Evolutionary conservation across 768 basidiomycete genomes (phyloP).

Genomic region (Steccherinum ochraceum): DNA sequence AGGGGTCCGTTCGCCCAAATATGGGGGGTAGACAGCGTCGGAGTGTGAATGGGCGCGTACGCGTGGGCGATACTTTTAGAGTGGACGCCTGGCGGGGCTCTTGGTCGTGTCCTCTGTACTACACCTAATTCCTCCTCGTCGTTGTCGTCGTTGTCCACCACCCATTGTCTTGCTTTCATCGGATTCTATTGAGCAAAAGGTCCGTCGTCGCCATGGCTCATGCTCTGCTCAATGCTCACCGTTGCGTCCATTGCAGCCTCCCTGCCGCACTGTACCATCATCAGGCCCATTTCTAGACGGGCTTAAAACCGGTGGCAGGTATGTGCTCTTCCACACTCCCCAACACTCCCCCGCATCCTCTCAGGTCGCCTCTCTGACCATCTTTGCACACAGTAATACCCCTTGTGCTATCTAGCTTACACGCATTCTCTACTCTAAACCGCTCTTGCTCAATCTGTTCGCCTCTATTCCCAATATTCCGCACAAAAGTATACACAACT

Average conservation of each 20-base stretch:
- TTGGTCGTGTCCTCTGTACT: slow-evolving; percentile 24
- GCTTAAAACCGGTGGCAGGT: slow-evolving; percentile 72
- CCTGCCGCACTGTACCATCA: slow-evolving; percentile 76
- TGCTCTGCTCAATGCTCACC: slow-evolving; percentile 2
- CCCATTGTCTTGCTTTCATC: slow-evolving; percentile 19
- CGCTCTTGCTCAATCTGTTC: slow-evolving; percentile 44
- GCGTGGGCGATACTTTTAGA: slow-evolving; percentile 20
- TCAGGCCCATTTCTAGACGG: slow-evolving; percentile 57
- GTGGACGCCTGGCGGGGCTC: slow-evolving; percentile 14
- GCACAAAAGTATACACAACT: slow-evolving; percentile 44
- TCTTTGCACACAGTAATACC: slow-evolving; percentile 33
- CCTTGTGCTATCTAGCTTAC: slow-evolving; percentile 59
- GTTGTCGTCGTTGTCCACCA: slow-evolving; percentile 15
- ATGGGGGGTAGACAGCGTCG: not conserved
- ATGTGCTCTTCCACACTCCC: too few relatives aligned
- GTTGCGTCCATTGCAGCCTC: slow-evolving; percentile 32
- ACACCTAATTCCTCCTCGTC: slow-evolving; percentile 23
- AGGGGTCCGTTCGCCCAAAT: slow-evolving; percentile 1
- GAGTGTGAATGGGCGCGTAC: slow-evolving; percentile 20
- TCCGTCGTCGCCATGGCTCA: slow-evolving; percentile 8
- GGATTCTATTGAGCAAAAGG: slow-evolving; percentile 18
- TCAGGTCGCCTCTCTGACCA: slow-evolving; percentile 9
- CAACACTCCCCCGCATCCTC: slow-evolving; percentile 14
- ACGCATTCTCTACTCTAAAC: slow-evolving; percentile 38
- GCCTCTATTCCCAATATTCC: slow-evolving; percentile 40